Evolutionary conservation across 129 eudicot genomes (phyloP), one percentile per base, ranked within the genome.

Genomic region (Helichrysum umbraculigerum): DNA sequence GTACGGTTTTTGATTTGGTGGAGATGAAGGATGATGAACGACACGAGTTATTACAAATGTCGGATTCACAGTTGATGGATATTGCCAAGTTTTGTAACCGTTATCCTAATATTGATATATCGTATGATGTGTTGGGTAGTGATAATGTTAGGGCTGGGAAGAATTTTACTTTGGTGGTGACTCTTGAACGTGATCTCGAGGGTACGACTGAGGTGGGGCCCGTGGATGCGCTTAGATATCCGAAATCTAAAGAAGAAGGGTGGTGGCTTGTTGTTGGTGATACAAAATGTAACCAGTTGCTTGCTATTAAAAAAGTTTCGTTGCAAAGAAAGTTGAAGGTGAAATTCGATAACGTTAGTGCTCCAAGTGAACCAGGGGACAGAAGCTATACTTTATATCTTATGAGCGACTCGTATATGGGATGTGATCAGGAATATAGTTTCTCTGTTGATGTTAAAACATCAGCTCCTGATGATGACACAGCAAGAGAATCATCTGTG

Each of bases 241-340:
- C 95, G 0, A 90, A 87, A 70, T 51, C 86, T 20, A 93, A 93
- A 74, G 92, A 88, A 61, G 98, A 93, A 69, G 96, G 95, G 12
- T 93, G 98, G 98, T 93, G 96, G 96, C 81, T 93, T 50, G 95
- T 93, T 17, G 92, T 93, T 54, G 98, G 98, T 66, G 98, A 93
- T 68, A 79, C 87, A 0, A 85, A 86, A 76, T 86, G 82, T 7
- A 90, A 90, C 66, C 95, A 90, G 83, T 58, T 93, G 82, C 91
- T 90, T 61, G 92, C 91, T 3, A 88, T 93, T 21, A 90, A 90
- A 73, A 81, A 92, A 75, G 96, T 93, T 4, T 28, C 85, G 14
- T 81, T 89, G 65, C 94, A 92, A 75, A 84, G 85, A 85, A 90
- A 79, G 79, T 68, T 87, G 0, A 88, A 83, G 85, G 89, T 88